These are phyloP conservation scores for Gloeopeniophorella convolvens DNA, from an alignment of 768 basidiomycete species.

Conservation along the genomic window DNA sequence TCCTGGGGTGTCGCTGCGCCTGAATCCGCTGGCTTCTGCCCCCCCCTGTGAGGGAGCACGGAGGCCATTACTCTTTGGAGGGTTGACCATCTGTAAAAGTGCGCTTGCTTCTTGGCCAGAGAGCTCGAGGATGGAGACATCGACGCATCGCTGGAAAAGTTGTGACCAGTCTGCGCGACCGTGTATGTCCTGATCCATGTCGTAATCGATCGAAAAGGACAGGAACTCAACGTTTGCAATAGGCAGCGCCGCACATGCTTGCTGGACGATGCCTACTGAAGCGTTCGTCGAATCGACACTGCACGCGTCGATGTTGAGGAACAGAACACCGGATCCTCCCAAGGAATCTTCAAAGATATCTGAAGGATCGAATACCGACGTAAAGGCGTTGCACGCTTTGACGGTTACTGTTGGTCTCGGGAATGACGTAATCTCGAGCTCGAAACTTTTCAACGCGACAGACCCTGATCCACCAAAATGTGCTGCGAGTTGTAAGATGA, in stretches of 20 bases:
- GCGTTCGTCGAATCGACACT: neutral
- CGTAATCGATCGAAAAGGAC: neutral
- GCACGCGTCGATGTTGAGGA: neutral
- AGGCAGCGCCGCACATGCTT: neutral
- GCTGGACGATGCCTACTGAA: neutral
- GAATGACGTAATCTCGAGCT: neutral
- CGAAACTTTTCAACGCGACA: constrained; percentile 2
- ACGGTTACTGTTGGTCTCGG: neutral
- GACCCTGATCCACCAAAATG: neutral
- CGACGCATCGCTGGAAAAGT: neutral
- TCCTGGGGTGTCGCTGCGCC: too few relatives aligned
- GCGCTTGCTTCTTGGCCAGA: neutral
- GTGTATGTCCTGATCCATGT: too few relatives aligned
- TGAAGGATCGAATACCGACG: neutral
- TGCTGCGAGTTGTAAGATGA: too few relatives aligned
- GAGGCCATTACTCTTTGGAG: too few relatives aligned
- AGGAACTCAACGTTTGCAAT: constrained; percentile 3
- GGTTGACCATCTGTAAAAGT: neutral
- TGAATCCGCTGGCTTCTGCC: neutral
- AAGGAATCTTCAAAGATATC: neutral
- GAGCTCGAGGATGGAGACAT: neutral
- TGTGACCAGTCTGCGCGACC: neutral
- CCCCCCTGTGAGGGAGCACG: neutral
- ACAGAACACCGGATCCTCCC: neutral
- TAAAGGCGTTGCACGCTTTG: neutral